These are phyloP conservation scores for Talaromyces islandicus DNA, from an alignment of 2,329 filamentous ascomycete species.

Conservation along the genomic window DNA sequence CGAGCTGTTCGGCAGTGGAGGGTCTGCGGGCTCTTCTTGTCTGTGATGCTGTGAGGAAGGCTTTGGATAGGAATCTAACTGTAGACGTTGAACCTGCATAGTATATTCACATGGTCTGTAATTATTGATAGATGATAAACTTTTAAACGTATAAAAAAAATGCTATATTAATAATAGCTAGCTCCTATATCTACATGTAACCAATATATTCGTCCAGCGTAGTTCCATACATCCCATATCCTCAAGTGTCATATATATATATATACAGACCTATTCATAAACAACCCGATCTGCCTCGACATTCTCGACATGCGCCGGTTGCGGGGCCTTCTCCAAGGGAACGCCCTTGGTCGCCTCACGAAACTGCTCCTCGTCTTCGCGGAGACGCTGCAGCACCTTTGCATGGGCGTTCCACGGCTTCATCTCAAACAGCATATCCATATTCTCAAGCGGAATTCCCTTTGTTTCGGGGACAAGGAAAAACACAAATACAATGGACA, in stretches of 20 bases:
- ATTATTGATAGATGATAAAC: too few species aligned
- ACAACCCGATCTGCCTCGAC: neutral
- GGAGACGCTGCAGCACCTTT: neutral
- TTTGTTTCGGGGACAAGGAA: constrained; percentile 60
- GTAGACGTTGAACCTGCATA: neutral
- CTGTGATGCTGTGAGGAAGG: neutral
- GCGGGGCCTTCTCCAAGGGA: neutral
- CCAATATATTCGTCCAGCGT: neutral
- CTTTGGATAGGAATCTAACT: neutral
- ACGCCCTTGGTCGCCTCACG: neutral
- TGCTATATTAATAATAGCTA: too few species aligned
- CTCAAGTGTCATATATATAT: neutral
- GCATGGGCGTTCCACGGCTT: constrained; percentile 17
- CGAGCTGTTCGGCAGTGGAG: constrained; percentile 45
- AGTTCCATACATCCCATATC: neutral
- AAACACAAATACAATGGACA: constrained; percentile 50
- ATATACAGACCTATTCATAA: neutral
- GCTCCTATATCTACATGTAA: neutral
- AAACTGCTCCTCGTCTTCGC: neutral
- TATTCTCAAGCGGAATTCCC: constrained; percentile 54
- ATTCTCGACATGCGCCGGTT: neutral
- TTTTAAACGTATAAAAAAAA: too few species aligned
- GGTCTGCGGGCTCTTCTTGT: constrained; percentile 49
- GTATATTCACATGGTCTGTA: neutral
- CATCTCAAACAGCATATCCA: constrained; percentile 52